These are phyloP conservation scores for Ilyonectria robusta DNA, from an alignment of 2,329 filamentous ascomycete genomes.

Conservation along the genomic window DNA sequence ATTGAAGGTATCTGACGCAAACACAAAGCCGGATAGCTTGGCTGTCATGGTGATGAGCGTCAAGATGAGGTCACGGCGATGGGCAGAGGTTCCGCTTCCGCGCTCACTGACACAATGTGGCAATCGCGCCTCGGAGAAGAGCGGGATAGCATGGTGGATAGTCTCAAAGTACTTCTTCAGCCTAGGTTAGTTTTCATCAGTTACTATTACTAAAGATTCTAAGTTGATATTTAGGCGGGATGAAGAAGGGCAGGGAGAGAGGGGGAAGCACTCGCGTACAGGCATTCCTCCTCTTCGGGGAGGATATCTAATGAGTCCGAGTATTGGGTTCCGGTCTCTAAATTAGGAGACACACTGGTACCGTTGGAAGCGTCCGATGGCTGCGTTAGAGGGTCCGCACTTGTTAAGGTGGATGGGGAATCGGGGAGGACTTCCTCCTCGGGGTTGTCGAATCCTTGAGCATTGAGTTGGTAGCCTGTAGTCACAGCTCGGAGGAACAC, in stretches of 20 bases:
- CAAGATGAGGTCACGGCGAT: neutral
- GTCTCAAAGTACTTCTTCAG: neutral
- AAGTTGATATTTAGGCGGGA: neutral
- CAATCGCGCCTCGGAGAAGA: neutral
- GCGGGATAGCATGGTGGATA: neutral
- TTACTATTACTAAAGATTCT: neutral
- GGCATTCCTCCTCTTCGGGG: constrained; percentile 1
- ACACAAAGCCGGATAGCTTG: neutral
- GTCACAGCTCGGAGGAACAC: neutral
- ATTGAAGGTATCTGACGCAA: neutral
- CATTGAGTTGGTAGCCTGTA: neutral
- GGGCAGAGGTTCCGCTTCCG: neutral
- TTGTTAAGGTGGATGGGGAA: neutral
- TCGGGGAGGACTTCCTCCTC: neutral
- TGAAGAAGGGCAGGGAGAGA: neutral
- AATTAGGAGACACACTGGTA: neutral
- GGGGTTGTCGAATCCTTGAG: neutral
- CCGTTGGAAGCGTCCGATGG: neutral
- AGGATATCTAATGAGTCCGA: neutral
- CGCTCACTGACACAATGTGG: no score
- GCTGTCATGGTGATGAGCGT: neutral
- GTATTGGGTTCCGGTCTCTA: neutral
- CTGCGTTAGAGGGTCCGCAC: neutral
- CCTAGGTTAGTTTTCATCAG: neutral
- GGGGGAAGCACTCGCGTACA: neutral